Percentiles rank a stretch among this genome's conserved stretches.
Conservation (phyloP, 177 flowering plant species). For the Tripterygium wilfordii region DNA sequence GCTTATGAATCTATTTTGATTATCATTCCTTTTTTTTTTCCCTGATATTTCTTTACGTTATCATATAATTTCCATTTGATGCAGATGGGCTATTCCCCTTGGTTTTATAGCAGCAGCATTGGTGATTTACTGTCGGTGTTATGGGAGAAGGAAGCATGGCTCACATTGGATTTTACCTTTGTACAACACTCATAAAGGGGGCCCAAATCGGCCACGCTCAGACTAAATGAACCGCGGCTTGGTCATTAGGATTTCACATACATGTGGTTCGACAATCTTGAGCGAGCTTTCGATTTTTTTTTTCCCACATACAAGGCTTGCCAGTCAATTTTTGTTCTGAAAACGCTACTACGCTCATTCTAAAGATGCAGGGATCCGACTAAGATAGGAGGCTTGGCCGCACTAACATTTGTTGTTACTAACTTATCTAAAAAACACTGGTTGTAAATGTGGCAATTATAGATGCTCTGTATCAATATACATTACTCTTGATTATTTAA, state of each 20-base stretch:
- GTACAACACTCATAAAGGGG: slow-evolving; percentile 47
- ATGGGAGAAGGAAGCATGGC: slow-evolving; percentile 68
- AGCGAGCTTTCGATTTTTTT: slow-evolving; percentile 6
- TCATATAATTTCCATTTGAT: slow-evolving; percentile 5
- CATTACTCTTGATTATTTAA: too few relatives aligned
- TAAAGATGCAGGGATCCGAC: not conserved
- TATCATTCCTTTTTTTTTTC: not conserved
- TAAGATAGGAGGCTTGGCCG: not conserved
- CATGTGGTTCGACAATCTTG: not conserved
- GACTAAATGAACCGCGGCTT: slow-evolving; percentile 28
- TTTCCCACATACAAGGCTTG: not conserved
- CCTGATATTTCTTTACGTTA: not conserved
- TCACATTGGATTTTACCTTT: slow-evolving; percentile 57
- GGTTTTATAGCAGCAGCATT: slow-evolving; percentile 37
- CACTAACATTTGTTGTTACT: not conserved
- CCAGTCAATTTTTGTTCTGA: not conserved
- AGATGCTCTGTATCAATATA: too few relatives aligned
- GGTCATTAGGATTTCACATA: not conserved
- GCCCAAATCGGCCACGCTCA: slow-evolving; percentile 49
- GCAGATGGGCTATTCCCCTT: slow-evolving; percentile 91
- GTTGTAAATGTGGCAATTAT: too few relatives aligned
- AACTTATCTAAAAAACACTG: too few relatives aligned
- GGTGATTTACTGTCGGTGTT: slow-evolving; percentile 81
- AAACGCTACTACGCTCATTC: not conserved
- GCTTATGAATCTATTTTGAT: not conserved